Conservation (phyloP, 345 rosid species). For the Reutealis trisperma region DNA sequence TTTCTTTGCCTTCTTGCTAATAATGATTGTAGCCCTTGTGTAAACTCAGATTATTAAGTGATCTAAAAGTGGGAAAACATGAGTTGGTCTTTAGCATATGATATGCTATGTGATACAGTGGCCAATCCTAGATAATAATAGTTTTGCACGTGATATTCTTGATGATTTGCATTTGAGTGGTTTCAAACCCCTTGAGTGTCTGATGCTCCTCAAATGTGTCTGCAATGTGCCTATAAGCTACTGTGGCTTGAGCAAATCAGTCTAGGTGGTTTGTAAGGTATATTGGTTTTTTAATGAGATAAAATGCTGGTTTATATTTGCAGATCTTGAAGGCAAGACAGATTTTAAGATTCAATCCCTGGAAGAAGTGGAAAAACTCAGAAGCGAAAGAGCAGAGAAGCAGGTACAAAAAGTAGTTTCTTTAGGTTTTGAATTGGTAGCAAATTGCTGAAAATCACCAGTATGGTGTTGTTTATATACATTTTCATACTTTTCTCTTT, state of each 20-base stretch:
- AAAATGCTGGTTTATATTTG: conserved; percentile 6
- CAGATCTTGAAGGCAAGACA: conserved; percentile 94
- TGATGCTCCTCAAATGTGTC: neutral
- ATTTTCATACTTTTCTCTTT: neutral
- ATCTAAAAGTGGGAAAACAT: neutral
- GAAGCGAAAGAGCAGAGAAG: conserved; percentile 89
- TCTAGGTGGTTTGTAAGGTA: neutral
- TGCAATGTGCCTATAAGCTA: neutral
- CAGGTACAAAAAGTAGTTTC: conserved; percentile 53
- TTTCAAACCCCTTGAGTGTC: neutral
- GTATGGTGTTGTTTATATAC: neutral
- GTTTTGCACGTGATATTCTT: neutral
- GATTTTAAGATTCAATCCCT: conserved; percentile 87
- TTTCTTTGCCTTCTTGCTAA: neutral
- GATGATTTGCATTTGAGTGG: neutral
- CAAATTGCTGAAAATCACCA: neutral
- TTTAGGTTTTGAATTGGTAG: neutral
- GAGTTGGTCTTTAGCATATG: neutral
- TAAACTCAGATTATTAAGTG: neutral
- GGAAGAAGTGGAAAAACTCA: conserved; percentile 90
- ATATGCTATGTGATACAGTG: neutral
- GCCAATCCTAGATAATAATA: neutral
- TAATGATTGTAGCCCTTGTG: neutral
- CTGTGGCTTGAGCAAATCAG: neutral
- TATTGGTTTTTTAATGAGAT: conserved; percentile 8